Evolutionary conservation across 192 early-diverging fungal species (phyloP), one percentile per base, ranked within the genome.

Genomic region (Dimargaris cristalligena): DNA sequence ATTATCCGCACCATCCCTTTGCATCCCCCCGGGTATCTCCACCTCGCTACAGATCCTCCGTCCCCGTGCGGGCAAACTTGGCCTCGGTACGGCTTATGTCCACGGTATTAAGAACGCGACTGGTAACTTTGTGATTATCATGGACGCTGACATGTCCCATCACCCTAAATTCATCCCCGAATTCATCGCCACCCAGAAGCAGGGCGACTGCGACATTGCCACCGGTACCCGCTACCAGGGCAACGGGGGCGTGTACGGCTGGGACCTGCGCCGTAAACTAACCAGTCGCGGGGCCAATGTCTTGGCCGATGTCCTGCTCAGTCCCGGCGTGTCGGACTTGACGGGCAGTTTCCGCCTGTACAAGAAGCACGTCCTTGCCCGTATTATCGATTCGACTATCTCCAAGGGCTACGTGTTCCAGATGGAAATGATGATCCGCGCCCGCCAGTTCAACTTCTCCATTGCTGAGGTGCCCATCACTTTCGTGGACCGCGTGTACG

Each of bases 371-470:
- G 91, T 92, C 2, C 73, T 98, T 34, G 67, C 78, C 50, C 71
- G 82, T 67, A 77, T 98, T 66, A 98, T 98, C 61, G 72, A 78
- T 30, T 83, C 84, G 1, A 92, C 88, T 8, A 79, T 93, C 34
- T 91, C 92, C 52, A 95, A 95, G 71, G 94, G 94, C 14, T 98
- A 98, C 63, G 92, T 95, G 26, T 98, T 98, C 77, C 94, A 98
- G 72, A 95, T 95, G 92, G 94, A 98, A 67, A 95, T 98, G 89
- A 98, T 98, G 84, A 88, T 98, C 13, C 85, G 92, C 28, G 94
- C 94, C 50, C 78, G 92, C 62, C 90, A 95, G 70, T 80, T 94
- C 63, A 77, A 83, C 61, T 94, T 71, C 60, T 70, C 80, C 4
- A 87, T 98, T 58, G 91, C 87, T 25, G 92, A 98, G 68, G 49